phyloP scores from a whole-genome alignment of 208 protist genomes.

The Leishmania turanica region DNA sequence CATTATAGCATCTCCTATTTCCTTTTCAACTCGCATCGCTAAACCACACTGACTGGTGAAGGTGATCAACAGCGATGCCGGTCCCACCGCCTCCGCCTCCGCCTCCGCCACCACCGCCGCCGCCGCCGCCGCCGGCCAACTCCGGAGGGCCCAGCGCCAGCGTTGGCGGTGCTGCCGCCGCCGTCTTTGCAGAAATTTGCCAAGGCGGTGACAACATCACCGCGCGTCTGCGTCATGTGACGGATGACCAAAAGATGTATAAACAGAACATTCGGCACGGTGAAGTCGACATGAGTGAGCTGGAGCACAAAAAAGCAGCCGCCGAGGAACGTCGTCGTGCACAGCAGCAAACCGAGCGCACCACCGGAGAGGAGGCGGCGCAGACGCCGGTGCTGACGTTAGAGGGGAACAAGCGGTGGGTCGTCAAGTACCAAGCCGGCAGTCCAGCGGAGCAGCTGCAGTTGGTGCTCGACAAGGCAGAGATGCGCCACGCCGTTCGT shows the following conservation, averaged over 20 bases:
- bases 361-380: background rate
- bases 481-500: constrained; percentile 76
- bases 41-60: background rate
- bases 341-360: constrained; percentile 17
- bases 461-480: constrained; percentile 55
- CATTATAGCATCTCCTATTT: background rate
- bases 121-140: constrained; percentile 14
- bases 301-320: constrained; percentile 66
- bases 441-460: constrained; percentile 36
- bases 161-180: constrained; percentile 46
- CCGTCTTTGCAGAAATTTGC: constrained; percentile 80
- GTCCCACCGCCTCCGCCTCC: constrained; percentile 22
- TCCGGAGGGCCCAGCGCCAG: constrained; percentile 9
- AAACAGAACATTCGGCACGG: constrained; percentile 78
- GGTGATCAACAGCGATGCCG: background rate
- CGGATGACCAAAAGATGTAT: constrained; percentile 74
- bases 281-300: constrained; percentile 60
- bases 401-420: constrained; percentile 76
- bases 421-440: constrained; percentile 63
- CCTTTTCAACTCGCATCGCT: background rate
- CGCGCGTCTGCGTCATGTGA: constrained; percentile 68
- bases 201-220: constrained; percentile 72
- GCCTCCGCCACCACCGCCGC: constrained; percentile 20
- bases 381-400: constrained; percentile 43
- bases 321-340: constrained; percentile 34